phyloP scores from a whole-genome alignment of 1,139 yeast genomes.

The Pichia sp. region DNA sequence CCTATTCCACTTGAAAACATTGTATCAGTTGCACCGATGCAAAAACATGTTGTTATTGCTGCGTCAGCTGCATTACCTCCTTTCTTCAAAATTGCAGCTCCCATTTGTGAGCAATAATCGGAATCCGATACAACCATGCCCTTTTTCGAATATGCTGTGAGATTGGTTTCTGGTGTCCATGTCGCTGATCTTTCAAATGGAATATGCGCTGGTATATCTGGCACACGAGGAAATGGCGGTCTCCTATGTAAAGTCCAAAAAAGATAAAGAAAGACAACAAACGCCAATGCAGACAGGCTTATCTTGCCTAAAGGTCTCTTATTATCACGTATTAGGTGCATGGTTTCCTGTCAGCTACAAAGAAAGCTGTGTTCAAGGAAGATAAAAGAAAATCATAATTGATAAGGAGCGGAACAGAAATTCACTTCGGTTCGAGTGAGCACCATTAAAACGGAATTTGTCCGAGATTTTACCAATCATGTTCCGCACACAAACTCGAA shows the following conservation, averaged over 20 bases:
- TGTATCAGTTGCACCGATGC: slow-evolving; percentile 78
- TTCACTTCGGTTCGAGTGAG: no score
- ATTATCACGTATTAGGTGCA: not conserved
- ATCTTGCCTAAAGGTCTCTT: not conserved
- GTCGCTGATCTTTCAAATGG: slow-evolving; percentile 29
- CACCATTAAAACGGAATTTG: no score
- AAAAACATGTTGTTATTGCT: slow-evolving; percentile 79
- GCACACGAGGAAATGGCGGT: slow-evolving; percentile 15
- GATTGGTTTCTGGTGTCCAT: slow-evolving; percentile 32
- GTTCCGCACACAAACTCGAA: no score
- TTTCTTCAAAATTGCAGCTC: slow-evolving; percentile 45
- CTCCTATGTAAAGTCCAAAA: not conserved
- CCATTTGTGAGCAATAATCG: slow-evolving; percentile 63
- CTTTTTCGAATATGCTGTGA: slow-evolving; percentile 32
- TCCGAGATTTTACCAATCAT: no score
- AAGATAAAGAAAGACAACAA: not conserved
- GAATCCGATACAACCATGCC: slow-evolving; percentile 79
- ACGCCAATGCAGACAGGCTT: not conserved
- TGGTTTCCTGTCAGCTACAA: no score
- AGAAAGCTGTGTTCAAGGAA: no score
- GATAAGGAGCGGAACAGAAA: no score
- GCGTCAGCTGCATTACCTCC: slow-evolving; percentile 91
- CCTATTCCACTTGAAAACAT: slow-evolving; percentile 83
- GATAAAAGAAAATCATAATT: no score
- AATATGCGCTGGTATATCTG: slow-evolving; percentile 25